Base-by-base conservation (phyloP, 805 yeast species). In the Ogataea parapolymorpha region DNA sequence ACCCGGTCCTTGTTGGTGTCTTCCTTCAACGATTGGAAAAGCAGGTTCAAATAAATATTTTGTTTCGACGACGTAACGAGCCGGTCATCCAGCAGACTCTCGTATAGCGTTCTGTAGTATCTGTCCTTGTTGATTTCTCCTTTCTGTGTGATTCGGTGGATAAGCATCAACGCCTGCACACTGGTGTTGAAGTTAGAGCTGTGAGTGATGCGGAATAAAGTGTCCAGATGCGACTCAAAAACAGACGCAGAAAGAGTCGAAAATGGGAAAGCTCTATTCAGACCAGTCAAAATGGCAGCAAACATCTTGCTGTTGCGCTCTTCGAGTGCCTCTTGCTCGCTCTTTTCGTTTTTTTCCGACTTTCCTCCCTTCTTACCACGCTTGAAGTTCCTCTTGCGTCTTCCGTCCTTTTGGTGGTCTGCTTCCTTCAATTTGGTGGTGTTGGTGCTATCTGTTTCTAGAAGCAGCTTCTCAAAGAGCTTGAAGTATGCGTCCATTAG, bases 221-320 rank as follows among this genome's bases (percentile, higher is more conserved):
- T 82, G 57, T 87, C 83, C 57, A 91, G 70, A 65, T 93, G 97
- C 46, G 75, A 70, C 49, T 79, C 77, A 57, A 82, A 87, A 6
- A 77, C 75, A 22, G 82, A 80, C 27, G 79, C 74, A 13, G 88
- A 81, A 40, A 93, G 69, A 48, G 79, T 74, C 2, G 95, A 80
- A 61, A 86, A 93, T 41, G 98, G 98, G 72, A 87, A 91, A 0
- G 98, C 90, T 66, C 99, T 85, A 62, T 93, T 93, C 44, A 93
- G 76, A 52, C 99, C 99, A 1, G 99, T 88, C 50, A 93, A 75
- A 42, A 93, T 74, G 12, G 96, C 96, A 22, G 96, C 81, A 54
- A 91, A 87, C 53, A 91, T 66, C 55, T 85, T 86, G 32, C 95
- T 75, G 55, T 82, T 85, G 54, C 82, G 86, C 60, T 93, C 98